Evolutionary conservation across 176 grass and related monocot species (phyloP).

Genomic region (Oryza officinalis): DNA sequence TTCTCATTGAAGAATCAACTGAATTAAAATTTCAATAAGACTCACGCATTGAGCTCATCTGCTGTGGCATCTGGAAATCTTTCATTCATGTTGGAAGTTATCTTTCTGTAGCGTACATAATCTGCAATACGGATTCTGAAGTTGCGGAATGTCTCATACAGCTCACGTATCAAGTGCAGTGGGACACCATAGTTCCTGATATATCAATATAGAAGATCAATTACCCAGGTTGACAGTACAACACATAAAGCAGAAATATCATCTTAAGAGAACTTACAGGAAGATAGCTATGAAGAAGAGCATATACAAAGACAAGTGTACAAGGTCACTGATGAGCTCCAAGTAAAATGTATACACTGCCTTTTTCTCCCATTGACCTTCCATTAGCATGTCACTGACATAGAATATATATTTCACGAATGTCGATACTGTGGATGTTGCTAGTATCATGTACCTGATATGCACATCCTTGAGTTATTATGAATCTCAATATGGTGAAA

Average conservation of each 20-base stretch:
- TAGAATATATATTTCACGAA: constrained; percentile 97
- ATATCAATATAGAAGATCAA: constrained; percentile 40
- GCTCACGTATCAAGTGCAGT: constrained; percentile 89
- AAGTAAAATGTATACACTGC: constrained; percentile 98
- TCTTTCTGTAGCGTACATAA: constrained; percentile 90
- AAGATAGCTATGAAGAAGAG: constrained; percentile 95
- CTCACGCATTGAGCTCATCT: constrained; percentile 85
- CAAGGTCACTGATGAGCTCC: constrained; percentile 91
- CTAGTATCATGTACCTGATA: constrained; percentile 91
- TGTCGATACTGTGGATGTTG: constrained; percentile 80
- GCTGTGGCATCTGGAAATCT: constrained; percentile 82
- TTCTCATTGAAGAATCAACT: not conserved
- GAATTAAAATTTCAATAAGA: constrained; percentile 27
- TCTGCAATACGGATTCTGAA: constrained; percentile 81
- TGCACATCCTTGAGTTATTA: constrained; percentile 29
- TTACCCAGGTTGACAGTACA: not conserved
- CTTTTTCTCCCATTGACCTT: constrained; percentile 97
- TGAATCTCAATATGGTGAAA: constrained; percentile 15
- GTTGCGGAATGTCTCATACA: constrained; percentile 96
- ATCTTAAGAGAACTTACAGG: constrained; percentile 67
- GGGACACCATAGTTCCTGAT: constrained; percentile 95
- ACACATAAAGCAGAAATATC: not conserved
- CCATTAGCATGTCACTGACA: constrained; percentile 92
- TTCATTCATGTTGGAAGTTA: constrained; percentile 99
- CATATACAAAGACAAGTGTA: constrained; percentile 95